phyloP scores from a whole-genome alignment of 495 filamentous ascomycete genomes.

The Tetracladium setigerum region DNA sequence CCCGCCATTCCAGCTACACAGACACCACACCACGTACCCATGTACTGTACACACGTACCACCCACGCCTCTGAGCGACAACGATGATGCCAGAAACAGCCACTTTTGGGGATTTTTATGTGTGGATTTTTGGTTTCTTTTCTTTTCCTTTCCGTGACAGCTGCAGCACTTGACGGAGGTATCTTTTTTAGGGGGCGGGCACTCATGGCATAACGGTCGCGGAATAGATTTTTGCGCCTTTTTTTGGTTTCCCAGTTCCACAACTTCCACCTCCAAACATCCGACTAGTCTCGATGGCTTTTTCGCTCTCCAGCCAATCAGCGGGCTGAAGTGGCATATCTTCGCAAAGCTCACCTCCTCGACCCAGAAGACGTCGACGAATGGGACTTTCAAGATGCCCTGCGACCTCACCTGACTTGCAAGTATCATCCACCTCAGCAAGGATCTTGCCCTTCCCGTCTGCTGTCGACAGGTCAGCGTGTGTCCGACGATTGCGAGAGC shows the following conservation, averaged over 20 bases:
- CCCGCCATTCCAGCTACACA: too few relatives aligned
- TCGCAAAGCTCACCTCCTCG: slow-evolving; percentile 7
- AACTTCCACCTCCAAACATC: not conserved
- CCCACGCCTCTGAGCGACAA: not conserved
- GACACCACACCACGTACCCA: too few relatives aligned
- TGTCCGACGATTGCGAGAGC: not conserved
- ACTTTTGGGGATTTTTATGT: not conserved
- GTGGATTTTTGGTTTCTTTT: too few relatives aligned
- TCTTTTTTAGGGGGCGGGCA: too few relatives aligned
- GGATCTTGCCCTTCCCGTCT: slow-evolving; percentile 8
- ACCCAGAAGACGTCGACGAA: slow-evolving; percentile 17
- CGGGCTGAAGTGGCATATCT: slow-evolving; percentile 10
- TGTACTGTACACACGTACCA: too few relatives aligned
- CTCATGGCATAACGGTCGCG: not conserved
- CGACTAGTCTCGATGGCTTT: slow-evolving; percentile 6
- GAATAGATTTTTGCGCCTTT: not conserved
- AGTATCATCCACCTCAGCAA: slow-evolving; percentile 13
- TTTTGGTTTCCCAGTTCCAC: not conserved
- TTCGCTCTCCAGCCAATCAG: slow-evolving; percentile 8
- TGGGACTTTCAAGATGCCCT: slow-evolving; percentile 7
- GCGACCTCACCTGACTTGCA: slow-evolving; percentile 20
- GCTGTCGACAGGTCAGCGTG: slow-evolving; percentile 18
- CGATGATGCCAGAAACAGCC: not conserved
- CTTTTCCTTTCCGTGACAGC: too few relatives aligned
- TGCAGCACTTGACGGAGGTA: too few relatives aligned